These are phyloP conservation scores for Oryza rufipogon DNA, from an alignment of 176 grass and related monocot species.

Conservation along the genomic window DNA sequence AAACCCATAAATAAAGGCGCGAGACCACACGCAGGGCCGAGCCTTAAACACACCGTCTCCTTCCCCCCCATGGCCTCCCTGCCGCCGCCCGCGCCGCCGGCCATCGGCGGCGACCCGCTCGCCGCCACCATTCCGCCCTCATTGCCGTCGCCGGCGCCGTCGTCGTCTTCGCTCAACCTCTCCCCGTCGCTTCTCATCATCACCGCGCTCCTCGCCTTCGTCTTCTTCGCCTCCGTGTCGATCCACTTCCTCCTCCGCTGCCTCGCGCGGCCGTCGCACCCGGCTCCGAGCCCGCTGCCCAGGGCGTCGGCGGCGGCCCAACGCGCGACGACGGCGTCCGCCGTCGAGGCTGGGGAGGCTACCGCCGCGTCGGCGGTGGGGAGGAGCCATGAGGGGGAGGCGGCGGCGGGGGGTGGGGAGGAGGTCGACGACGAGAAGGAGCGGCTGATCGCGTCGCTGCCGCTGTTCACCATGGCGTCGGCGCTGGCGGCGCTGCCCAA, in stretches of 20 bases:
- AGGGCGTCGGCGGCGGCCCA: not conserved
- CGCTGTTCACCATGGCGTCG: constrained; percentile 84
- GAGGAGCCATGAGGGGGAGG: not conserved
- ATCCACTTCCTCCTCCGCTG: constrained; percentile 87
- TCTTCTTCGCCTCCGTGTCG: constrained; percentile 67
- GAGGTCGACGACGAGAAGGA: constrained; percentile 58
- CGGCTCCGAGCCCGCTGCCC: constrained; percentile 26
- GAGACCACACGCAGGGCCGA: constrained; percentile 21
- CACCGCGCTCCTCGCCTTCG: constrained; percentile 64
- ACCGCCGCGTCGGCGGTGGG: not conserved
- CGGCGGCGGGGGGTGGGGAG: not conserved
- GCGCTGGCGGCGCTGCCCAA: constrained; percentile 70
- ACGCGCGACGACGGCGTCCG: not conserved
- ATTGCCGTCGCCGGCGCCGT: constrained; percentile 31
- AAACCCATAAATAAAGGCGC: constrained; percentile 64
- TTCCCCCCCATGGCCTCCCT: constrained; percentile 40
- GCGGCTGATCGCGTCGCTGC: constrained; percentile 74
- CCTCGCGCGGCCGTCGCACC: constrained; percentile 42
- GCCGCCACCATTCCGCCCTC: constrained; percentile 49
- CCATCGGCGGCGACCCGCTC: constrained; percentile 47
- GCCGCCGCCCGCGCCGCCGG: constrained; percentile 42
- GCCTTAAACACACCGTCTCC: constrained; percentile 32
- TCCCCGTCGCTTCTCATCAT: constrained; percentile 80
- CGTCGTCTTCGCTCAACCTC: constrained; percentile 53
- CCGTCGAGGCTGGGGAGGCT: not conserved